Evolutionary conservation across 2,329 filamentous ascomycete genomes (phyloP).

Genomic region (Chaetomiaceae sp.): DNA sequence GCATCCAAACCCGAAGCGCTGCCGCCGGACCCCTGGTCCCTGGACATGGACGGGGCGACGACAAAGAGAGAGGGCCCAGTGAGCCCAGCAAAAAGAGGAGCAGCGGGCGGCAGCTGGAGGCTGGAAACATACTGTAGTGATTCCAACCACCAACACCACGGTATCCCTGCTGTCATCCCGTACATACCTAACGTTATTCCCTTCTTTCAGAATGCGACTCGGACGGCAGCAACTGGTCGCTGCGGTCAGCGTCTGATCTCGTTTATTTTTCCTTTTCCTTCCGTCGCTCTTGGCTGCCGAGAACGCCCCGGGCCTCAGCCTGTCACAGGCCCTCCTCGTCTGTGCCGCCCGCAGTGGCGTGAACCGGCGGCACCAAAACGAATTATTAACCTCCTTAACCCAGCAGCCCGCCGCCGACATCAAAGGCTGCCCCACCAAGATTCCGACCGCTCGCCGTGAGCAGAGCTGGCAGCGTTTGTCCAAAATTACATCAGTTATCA

Average conservation of each 20-base stretch:
- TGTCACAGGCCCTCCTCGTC: background rate
- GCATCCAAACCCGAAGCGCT: slow-evolving; percentile 10
- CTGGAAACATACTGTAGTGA: background rate
- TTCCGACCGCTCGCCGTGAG: background rate
- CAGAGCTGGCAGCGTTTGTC: background rate
- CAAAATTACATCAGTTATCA: background rate
- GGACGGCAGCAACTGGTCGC: background rate
- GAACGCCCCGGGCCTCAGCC: too few relatives aligned
- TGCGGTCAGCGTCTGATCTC: background rate
- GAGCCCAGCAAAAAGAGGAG: background rate
- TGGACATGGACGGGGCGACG: background rate
- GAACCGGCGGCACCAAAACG: background rate
- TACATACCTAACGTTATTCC: too few relatives aligned
- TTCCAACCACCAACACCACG: too few relatives aligned
- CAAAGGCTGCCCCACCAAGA: background rate
- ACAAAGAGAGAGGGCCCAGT: too few relatives aligned
- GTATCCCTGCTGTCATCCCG: background rate
- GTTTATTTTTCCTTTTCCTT: too few relatives aligned
- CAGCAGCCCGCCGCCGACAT: background rate
- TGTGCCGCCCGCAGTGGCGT: slow-evolving; percentile 4
- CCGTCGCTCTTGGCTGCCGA: too few relatives aligned
- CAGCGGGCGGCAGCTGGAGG: background rate
- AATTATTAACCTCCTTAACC: background rate
- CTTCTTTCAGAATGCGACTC: background rate
- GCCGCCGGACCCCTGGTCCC: background rate